Conservation (phyloP, 2,329 filamentous ascomycete genomes). For the Paecilomyces variotii region DNA sequence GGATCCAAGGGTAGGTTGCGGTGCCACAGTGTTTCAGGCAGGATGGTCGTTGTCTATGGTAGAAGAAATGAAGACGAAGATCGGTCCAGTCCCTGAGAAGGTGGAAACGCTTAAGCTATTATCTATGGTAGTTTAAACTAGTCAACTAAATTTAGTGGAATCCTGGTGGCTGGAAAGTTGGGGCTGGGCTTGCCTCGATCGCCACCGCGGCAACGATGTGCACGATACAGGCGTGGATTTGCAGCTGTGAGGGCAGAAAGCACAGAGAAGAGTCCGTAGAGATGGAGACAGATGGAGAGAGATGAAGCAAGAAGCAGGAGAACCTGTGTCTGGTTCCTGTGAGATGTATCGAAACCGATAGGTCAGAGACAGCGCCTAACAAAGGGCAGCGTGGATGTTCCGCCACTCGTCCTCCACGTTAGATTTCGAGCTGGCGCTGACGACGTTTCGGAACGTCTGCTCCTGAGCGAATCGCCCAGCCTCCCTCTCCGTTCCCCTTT, state of each 20-base stretch:
- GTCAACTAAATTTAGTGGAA: neutral
- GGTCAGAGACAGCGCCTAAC: neutral
- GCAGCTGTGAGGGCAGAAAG: no score
- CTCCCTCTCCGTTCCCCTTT: neutral
- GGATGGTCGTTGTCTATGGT: no score
- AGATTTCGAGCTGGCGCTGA: neutral
- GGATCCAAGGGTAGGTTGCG: no score
- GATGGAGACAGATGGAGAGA: neutral
- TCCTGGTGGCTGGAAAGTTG: neutral
- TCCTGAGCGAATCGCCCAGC: neutral
- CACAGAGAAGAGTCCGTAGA: neutral
- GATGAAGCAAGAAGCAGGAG: neutral
- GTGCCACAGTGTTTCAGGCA: no score
- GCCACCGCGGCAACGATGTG: neutral
- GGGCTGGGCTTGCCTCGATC: neutral
- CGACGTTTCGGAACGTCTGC: neutral
- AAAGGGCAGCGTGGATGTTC: neutral
- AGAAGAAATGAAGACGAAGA: neutral
- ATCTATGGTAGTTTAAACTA: no score
- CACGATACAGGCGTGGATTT: neutral
- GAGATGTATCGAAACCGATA: no score
- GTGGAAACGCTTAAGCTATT: neutral
- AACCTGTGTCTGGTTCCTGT: neutral
- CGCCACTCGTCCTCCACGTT: neutral
- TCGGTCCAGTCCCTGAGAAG: neutral